Conservation (phyloP, 441 rosid genomes). For the Syzygium malaccense region DNA sequence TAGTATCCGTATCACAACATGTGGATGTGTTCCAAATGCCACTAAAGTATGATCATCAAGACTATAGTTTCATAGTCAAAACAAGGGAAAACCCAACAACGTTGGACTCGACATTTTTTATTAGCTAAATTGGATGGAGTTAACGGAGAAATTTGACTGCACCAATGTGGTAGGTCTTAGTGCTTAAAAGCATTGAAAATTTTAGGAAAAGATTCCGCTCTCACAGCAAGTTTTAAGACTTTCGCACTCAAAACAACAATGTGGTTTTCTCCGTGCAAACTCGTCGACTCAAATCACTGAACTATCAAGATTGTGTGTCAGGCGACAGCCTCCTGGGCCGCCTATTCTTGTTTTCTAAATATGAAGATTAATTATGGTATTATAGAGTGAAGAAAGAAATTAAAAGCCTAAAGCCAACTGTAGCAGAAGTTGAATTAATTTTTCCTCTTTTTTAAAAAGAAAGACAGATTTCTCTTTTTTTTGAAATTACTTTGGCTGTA, state of each 20-base stretch:
- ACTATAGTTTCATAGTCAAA: background rate
- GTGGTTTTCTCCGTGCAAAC: background rate
- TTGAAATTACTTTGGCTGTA: background rate
- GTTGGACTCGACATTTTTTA: background rate
- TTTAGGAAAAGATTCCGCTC: background rate
- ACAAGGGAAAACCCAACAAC: background rate
- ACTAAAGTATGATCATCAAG: background rate
- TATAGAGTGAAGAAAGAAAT: background rate
- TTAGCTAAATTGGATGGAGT: rapidly evolving
- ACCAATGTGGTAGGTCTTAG: background rate
- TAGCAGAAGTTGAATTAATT: background rate
- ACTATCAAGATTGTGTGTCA: background rate
- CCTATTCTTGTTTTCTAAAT: background rate
- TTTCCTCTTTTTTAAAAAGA: background rate
- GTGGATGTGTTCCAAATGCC: background rate
- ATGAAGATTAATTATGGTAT: background rate
- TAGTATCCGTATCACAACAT: background rate
- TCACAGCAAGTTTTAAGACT: background rate
- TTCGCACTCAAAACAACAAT: background rate
- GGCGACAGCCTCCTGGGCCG: background rate
- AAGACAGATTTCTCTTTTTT: background rate
- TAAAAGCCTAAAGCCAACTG: background rate
- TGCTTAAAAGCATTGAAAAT: background rate
- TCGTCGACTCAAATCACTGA: too few relatives aligned
- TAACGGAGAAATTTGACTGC: background rate